Evolutionary conservation across 2,329 filamentous ascomycete species (phyloP), one percentile per base, ranked within the genome.

Genomic region (Lachnellula cervina): DNA sequence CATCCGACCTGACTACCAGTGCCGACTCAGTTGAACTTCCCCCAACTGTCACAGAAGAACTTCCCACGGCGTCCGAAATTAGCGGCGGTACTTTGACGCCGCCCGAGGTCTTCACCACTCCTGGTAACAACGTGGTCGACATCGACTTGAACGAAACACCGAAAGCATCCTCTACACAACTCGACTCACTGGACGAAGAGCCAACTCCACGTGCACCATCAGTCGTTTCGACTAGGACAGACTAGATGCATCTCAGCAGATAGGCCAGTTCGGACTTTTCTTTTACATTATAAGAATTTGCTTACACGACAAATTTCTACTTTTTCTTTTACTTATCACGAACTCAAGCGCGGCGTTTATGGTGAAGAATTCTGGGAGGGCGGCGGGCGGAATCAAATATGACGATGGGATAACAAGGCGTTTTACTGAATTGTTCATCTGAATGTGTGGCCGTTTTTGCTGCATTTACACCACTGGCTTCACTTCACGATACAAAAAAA

Each of bases 141-240:
- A 60, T 65, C 43, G 66, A 69, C 45, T 37, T 66, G 23, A 52
- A 64, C 25, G 59, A 67, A 45, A 70, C 68, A 16, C 67, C 68
- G 5, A 67, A 61, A 40, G 58, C 62, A 34, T 59, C 57, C 13
- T 51, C 56, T 5, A 51, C 58, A 11, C 55, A 60, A 52, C 37
- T 38, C 34, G 58, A 67, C 28, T 42, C 54, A 7, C 53, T 61
- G 40, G 64, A 67, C 34, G 65, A 63, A 40, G 65, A 67, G 34
- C 64, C 64, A 49, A 68, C 66, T 23, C 65, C 65, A 49, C 61
- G 65, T 45, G 65, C 64, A 17, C 56, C 57, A 49, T 63, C 62
- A 23, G 49, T 51, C 19, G 52, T 57, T 11, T 63, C 62, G 35
- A 52, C 59, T 23, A 56, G 40, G n/a, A 17, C 45, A 32, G 58